phyloP scores from a whole-genome alignment of 768 basidiomycete genomes.

The Leccinum variicolor region DNA sequence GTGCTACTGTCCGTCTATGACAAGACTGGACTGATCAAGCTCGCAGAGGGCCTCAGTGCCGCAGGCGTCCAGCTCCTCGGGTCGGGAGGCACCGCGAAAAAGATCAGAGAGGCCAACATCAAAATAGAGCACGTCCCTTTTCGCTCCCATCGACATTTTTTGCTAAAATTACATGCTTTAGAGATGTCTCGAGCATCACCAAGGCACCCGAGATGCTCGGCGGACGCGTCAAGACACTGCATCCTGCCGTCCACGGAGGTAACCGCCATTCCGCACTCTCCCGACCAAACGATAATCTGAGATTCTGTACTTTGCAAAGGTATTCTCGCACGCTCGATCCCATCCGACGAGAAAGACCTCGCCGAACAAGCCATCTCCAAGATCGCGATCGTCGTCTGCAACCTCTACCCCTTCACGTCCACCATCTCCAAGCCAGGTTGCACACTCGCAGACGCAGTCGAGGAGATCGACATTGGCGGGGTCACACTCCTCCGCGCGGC shows the following conservation, averaged over 20 bases:
- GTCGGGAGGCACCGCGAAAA: constrained; percentile 97
- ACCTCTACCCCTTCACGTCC: constrained; percentile 94
- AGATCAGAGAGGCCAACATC: constrained; percentile 91
- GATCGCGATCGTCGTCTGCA: constrained; percentile 97
- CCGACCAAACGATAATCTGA: neutral
- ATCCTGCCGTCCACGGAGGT: constrained; percentile 98
- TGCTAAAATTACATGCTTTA: constrained; percentile 31
- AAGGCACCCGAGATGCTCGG: constrained; percentile 99
- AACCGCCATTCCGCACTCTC: constrained; percentile 6
- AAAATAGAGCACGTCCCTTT: constrained; percentile 73
- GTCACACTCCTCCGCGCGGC: constrained; percentile 97
- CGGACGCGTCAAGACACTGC: constrained; percentile 96
- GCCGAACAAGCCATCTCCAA: constrained; percentile 80
- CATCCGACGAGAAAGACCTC: constrained; percentile 87
- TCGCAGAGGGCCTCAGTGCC: constrained; percentile 79
- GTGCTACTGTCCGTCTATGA: constrained; percentile 96
- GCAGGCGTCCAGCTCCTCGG: constrained; percentile 87
- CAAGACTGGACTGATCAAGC: constrained; percentile 84
- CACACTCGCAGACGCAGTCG: constrained; percentile 88
- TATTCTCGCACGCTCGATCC: constrained; percentile 89
- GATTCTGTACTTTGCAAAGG: constrained; percentile 43
- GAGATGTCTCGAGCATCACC: constrained; percentile 96
- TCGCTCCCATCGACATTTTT: neutral
- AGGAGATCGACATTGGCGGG: constrained; percentile 98
- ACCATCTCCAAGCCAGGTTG: constrained; percentile 88